A percentile compares a stretch with the other conserved stretches of the same genome.
These are phyloP conservation scores for Carex pumila DNA, from an alignment of 176 grass and related monocot species.

Conservation along the genomic window DNA sequence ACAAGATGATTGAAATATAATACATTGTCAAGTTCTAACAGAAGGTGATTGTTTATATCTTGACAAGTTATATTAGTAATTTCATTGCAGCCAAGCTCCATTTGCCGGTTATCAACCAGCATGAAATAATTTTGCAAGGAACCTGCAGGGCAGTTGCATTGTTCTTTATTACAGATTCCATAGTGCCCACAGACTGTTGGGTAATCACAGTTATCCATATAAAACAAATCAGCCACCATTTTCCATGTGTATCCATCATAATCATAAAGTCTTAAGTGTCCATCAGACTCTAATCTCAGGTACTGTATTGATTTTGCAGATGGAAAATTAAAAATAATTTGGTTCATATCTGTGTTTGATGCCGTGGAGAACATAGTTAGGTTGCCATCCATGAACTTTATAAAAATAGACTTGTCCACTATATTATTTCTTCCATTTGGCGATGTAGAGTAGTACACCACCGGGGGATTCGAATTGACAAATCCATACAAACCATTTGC, in stretches of 20 bases:
- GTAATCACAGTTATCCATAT: background rate
- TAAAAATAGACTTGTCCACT: background rate
- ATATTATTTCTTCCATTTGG: too few relatives aligned
- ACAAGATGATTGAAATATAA: too few relatives aligned
- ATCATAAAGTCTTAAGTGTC: background rate
- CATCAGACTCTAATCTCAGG: background rate
- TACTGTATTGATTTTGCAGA: background rate
- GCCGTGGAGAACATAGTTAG: too few relatives aligned
- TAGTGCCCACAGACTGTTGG: slow-evolving; percentile 2
- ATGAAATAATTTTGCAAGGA: background rate
- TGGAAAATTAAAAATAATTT: background rate
- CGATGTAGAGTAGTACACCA: too few relatives aligned
- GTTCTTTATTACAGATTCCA: background rate
- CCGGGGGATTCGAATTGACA: too few relatives aligned
- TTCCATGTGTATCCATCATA: background rate
- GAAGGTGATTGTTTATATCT: too few relatives aligned
- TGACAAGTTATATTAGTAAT: too few relatives aligned
- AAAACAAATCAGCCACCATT: background rate
- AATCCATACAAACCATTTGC: too few relatives aligned
- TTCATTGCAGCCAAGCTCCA: too few relatives aligned
- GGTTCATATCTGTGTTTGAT: background rate
- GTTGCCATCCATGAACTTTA: background rate
- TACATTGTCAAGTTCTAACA: too few relatives aligned
- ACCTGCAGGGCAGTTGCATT: background rate
- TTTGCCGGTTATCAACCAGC: too few relatives aligned